Evolutionary conservation across 768 basidiomycete genomes (phyloP), one percentile per base, ranked within the genome.

Genomic region (Pisolithus sp.): DNA sequence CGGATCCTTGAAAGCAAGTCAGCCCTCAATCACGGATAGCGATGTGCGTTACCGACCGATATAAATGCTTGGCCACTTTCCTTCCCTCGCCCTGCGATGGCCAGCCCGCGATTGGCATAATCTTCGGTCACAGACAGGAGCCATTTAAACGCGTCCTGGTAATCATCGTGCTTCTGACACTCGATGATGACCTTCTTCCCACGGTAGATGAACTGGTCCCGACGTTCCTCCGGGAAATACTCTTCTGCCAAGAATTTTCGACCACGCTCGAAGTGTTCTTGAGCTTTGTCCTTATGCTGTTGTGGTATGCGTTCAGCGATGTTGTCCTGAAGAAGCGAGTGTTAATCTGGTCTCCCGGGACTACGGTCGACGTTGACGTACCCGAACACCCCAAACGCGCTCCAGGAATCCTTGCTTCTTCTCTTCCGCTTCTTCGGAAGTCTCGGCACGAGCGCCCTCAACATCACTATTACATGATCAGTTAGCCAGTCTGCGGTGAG

Each of bases 111-210:
- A 1, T 59, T 59, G 7, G 75, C 78, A 57, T 89, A 92, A 52
- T 84, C 77, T 56, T 82, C 79, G 12, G 87, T 57, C 51, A 76
- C 75, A 23, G 71, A 68, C 30, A 92, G 70, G 5, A 91, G 71
- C 89, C 89, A 91, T n/a, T 71, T 72, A 44, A 92, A 73, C 7
- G 83, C 80, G 52, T 83, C 82, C 59, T 93, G 89, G 68, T 96
- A 97, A 64, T 95, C 87, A 48, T 84, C 77, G 69, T 95, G 93
- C 62, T 86, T 85, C 70, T 96, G 93, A 64, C 90, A 93, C 62
- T 97, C 94, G 52, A 94, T 77, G 49, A 96, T 81, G 36, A 87
- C 85, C 82, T 96, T 97, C 77, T 97, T 97, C 6, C 82, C 77
- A 12, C 95, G 81, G 74, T 86, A 95, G 62, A 98, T 88, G 68